phyloP scores from a whole-genome alignment of 306 rosid genomes.

The Dryas octopetala region DNA sequence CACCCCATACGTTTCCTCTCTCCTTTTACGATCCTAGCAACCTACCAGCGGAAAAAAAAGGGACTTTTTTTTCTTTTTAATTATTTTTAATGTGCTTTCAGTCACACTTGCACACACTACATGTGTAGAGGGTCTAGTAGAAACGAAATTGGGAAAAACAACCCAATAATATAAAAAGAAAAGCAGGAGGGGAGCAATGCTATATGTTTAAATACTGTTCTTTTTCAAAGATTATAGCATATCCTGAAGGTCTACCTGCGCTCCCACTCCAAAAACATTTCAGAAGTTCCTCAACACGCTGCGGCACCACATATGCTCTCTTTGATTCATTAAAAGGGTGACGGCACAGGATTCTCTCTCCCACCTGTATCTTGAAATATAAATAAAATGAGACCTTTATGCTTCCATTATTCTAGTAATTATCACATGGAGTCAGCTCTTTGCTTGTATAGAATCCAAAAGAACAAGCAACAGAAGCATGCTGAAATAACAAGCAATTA shows the following conservation, averaged over 20 bases:
- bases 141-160: too few relatives aligned
- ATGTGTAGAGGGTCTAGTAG: too few relatives aligned
- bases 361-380: constrained; percentile 55
- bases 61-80: too few relatives aligned
- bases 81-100: too few relatives aligned
- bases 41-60: too few relatives aligned
- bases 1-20: too few relatives aligned
- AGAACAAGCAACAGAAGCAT: background rate
- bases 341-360: constrained; percentile 88
- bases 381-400: constrained; percentile 11
- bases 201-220: background rate
- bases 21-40: too few relatives aligned
- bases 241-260: constrained; percentile 50
- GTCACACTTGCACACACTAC: too few relatives aligned
- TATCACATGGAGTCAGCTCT: background rate
- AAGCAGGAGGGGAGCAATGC: background rate
- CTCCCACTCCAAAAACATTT: constrained; percentile 86
- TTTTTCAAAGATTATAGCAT: constrained; percentile 10
- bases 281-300: constrained; percentile 85
- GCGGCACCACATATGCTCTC: constrained; percentile 98
- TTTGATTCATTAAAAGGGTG: constrained; percentile 98
- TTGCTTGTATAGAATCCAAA: constrained; percentile 5
- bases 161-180: background rate
- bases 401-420: constrained; percentile 9
- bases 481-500: background rate